Conservation (phyloP, 2,329 filamentous ascomycete genomes). For the Colletotrichum acutatum region DNA sequence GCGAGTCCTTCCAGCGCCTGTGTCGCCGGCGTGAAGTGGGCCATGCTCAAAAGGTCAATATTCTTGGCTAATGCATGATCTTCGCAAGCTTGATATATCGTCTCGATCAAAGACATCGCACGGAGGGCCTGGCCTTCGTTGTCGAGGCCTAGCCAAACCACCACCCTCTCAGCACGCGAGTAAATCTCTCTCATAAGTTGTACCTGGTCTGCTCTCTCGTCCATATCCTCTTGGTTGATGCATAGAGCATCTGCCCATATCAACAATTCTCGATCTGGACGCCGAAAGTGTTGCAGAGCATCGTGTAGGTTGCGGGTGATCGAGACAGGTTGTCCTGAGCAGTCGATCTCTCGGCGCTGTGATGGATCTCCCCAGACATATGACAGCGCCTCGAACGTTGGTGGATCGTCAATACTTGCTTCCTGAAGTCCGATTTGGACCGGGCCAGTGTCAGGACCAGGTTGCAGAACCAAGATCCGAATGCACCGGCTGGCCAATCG, state of each 20-base stretch:
- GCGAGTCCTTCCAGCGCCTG: background rate
- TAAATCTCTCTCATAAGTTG: conserved; percentile 36
- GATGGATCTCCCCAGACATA: conserved; percentile 11
- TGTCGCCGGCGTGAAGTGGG: conserved; percentile 2
- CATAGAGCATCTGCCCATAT: conserved; percentile 39
- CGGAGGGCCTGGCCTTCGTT: background rate
- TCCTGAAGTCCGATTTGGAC: background rate
- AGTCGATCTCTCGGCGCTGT: background rate
- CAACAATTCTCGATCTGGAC: background rate
- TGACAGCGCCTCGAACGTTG: background rate
- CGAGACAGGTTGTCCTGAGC: background rate
- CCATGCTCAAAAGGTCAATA: conserved; percentile 4
- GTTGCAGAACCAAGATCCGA: background rate
- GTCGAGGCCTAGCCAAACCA: conserved; percentile 34
- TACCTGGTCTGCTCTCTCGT: conserved; percentile 35
- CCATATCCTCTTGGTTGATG: conserved; percentile 36
- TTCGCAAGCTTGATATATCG: background rate
- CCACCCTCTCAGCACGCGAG: conserved; percentile 10
- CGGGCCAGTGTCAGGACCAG: background rate
- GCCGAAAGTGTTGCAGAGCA: conserved; percentile 35
- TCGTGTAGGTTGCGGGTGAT: conserved; percentile 35
- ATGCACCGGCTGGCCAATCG: background rate
- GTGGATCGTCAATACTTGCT: background rate
- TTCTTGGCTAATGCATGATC: background rate
- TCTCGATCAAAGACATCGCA: background rate